Evolutionary conservation across 768 basidiomycete genomes (phyloP), one percentile per base, ranked within the genome.

Genomic region (Tulasnella sp.): DNA sequence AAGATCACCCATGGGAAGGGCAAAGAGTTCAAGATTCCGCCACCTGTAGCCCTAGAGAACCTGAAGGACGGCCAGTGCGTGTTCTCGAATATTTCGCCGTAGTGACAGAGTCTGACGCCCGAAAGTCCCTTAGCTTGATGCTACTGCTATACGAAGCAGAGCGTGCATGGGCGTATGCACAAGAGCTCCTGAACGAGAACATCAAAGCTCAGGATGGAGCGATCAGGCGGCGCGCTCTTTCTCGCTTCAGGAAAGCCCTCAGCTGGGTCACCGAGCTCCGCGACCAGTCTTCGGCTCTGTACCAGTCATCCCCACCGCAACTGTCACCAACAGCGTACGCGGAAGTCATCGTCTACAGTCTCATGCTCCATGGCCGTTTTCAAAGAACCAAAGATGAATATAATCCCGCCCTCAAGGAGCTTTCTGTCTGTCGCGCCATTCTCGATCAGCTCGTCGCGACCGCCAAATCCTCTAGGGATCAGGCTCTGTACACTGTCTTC

Each of bases 1-100:
- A 91, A 88, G 68, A 80, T 84, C 75, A 88, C 87, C 17, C 88
- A 93, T 65, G 90, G 91, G 29, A 89, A 87, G 68, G 88, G 88
- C 23, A 84, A 84, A 65, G 88, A 91, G 49, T 97, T 90, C 77
- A 95, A 91, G 74, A 89, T 87, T 66, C 69, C 85, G 23, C 81
- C 89, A 7, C 71, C 80, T 3, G 67, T 93, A 51, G 80, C 77
- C 19, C 70, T 78, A 4, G 86, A 87, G n/a, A 78, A 73, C 53
- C 77, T 88, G 63, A 87, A 83, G 69, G 88, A 90, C 64, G 88
- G 85, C 73, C 86, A 93, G 94, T 95, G 68, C 70, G 85, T n/a
- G n/a, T n/a, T n/a, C n/a, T 73, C 15, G 34, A 60, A 4, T 44
- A 43, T 13, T 52, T 19, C 27, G 17, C 30, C 56, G 47, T 49